Evolutionary conservation across 1,284 basidiomycete genomes (phyloP).

Genomic region (Ganoderma sinense): DNA sequence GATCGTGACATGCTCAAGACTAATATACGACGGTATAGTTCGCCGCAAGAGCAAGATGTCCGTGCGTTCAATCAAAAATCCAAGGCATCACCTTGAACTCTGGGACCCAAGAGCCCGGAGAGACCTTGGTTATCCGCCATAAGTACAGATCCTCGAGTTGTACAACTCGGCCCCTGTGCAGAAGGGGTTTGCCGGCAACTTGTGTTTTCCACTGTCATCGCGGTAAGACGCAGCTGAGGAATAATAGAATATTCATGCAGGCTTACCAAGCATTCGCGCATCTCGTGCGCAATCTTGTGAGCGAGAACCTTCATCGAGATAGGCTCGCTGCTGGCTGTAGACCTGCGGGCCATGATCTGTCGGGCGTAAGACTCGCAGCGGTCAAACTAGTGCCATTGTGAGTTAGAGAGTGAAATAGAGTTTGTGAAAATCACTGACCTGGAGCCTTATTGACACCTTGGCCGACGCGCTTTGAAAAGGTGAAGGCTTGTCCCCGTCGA

Average conservation of each 20-base stretch:
- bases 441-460: slow-evolving; percentile 8
- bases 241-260: background rate
- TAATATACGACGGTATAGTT: background rate
- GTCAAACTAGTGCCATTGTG: background rate
- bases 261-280: slow-evolving; percentile 3
- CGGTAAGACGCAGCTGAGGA: background rate
- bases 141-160: background rate
- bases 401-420: background rate
- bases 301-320: background rate
- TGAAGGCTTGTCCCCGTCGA: background rate
- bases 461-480: slow-evolving; percentile 1
- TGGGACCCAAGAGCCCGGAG: slow-evolving; percentile 5
- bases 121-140: background rate
- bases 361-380: background rate
- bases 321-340: background rate
- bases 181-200: background rate
- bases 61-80: background rate
- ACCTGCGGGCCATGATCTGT: slow-evolving; percentile 13
- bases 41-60: background rate
- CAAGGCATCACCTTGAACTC: background rate
- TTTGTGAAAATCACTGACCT: background rate
- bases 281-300: slow-evolving; percentile 11
- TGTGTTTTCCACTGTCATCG: background rate
- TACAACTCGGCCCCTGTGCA: background rate
- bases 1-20: background rate